Evolutionary conservation across 208 protist species (phyloP), one percentile per base, ranked within the genome.

Genomic region (Phytomonas sp.): DNA sequence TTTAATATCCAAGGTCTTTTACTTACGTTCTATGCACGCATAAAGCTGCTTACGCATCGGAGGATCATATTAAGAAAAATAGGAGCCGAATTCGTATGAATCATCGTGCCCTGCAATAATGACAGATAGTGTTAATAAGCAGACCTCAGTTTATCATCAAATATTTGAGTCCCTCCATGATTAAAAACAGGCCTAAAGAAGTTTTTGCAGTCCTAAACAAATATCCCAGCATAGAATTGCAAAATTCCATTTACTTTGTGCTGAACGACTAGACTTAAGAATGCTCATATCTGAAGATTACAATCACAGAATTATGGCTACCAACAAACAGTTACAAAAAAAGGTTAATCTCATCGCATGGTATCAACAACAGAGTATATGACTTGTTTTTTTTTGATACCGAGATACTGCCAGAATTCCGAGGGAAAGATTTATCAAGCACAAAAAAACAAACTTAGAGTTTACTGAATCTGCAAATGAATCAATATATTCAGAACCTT

Each of bases 141-240:
- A 78, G 77, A 52, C 84, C 83, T 32, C 79, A 84, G 67, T 86
- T 87, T 26, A 82, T 67, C 10, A 86, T 78, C 73, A 82, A 84
- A 77, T 91, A 90, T 65, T 90, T 84, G 67, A 89, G 79, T 29
- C 76, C 76, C 56, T 75, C 79, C 11, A 91, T 75, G 4, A 78
- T 86, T 64, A 75, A 75, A 45, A 71, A 67, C 26, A 94, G 79
- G 63, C 59, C 66, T 30, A 94, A 66, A 37, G 76, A n/a, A n/a
- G 72, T 6, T 37, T 66, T 80, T 64, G 32, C 60, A 67, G 31
- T 67, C 67, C 59, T 71, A 70, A 82, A 31, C 88, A 84, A 11
- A 94, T 66, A 72, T 91, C 84, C 86, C 86, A 94, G 62, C 90
- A 69, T 29, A 83, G 86, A 40, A 90, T 56, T 32, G 81, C 81